phyloP scores from a whole-genome alignment of 2,329 filamentous ascomycete species.

The Colletotrichum sp. region DNA sequence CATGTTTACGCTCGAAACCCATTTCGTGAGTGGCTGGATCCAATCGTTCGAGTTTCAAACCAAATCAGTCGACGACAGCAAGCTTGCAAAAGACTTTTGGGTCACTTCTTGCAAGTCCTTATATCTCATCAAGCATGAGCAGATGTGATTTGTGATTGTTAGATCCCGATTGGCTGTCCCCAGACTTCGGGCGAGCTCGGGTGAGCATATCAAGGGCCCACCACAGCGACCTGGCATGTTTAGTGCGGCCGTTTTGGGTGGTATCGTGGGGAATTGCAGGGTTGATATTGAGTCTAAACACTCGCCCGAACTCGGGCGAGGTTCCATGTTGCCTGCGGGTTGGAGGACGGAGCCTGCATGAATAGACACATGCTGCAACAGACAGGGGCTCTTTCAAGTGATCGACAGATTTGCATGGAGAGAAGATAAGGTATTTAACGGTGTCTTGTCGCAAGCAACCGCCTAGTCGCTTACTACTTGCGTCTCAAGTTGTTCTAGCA shows the following conservation, averaged over 20 bases:
- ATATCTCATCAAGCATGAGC: not conserved
- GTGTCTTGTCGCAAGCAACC: not conserved
- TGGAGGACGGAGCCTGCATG: not conserved
- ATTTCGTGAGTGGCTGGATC: not conserved
- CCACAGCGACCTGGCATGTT: conserved; percentile 33
- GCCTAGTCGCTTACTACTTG: accelerated
- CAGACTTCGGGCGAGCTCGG: conserved; percentile 24
- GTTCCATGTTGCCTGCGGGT: not conserved
- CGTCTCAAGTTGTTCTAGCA: not conserved
- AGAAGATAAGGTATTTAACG: not conserved
- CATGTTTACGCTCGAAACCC: conserved; percentile 10
- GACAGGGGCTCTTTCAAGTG: not conserved
- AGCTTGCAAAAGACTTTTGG: not conserved
- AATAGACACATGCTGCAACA: too few relatives aligned
- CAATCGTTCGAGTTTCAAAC: not conserved
- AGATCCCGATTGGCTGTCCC: not conserved
- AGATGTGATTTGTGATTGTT: not conserved
- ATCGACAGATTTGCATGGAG: not conserved
- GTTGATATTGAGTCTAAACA: not conserved
- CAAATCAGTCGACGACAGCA: not conserved
- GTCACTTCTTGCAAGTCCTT: not conserved
- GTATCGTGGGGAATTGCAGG: not conserved
- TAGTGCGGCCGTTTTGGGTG: not conserved
- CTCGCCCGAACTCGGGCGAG: conserved; percentile 13
- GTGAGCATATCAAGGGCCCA: conserved; percentile 38